phyloP scores from a whole-genome alignment of 148 eudicot genomes.

The Gaultheria prostrata region DNA sequence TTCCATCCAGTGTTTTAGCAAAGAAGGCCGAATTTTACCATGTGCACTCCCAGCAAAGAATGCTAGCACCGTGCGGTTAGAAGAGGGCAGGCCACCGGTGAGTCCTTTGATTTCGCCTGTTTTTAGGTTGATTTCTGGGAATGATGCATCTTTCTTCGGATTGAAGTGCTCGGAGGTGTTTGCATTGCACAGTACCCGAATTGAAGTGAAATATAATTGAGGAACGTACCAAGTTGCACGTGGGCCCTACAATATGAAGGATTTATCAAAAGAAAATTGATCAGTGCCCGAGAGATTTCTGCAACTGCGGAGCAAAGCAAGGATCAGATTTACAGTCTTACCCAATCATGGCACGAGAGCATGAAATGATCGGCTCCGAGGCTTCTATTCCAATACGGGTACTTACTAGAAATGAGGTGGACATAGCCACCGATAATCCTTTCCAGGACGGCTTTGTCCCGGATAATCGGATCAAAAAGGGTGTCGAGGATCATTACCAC shows the following conservation, averaged over 20 bases:
- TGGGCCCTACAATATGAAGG: not conserved
- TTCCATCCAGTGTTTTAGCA: slow-evolving; percentile 60
- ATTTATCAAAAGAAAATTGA: not conserved
- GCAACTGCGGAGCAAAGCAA: not conserved
- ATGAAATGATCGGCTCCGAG: not conserved
- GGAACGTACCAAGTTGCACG: not conserved
- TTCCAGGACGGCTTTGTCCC: not conserved
- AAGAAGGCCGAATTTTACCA: slow-evolving; percentile 49
- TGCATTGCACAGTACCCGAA: slow-evolving; percentile 72
- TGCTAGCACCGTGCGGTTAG: slow-evolving; percentile 51
- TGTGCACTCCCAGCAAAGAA: slow-evolving; percentile 71
- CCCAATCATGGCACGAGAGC: not conserved
- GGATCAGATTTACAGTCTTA: not conserved
- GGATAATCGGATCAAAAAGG: not conserved
- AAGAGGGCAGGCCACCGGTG: slow-evolving; percentile 30
- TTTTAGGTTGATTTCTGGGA: slow-evolving; percentile 71
- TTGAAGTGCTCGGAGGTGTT: slow-evolving; percentile 82
- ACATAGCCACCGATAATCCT: not conserved
- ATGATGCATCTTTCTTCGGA: slow-evolving; percentile 66
- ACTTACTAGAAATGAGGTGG: not conserved
- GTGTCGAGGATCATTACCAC: not conserved
- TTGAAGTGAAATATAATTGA: not conserved
- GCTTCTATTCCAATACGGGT: not conserved
- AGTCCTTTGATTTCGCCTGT: slow-evolving; percentile 33
- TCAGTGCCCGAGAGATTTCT: not conserved